phyloP scores from a whole-genome alignment of 257 asterid species.

The Avicennia marina region DNA sequence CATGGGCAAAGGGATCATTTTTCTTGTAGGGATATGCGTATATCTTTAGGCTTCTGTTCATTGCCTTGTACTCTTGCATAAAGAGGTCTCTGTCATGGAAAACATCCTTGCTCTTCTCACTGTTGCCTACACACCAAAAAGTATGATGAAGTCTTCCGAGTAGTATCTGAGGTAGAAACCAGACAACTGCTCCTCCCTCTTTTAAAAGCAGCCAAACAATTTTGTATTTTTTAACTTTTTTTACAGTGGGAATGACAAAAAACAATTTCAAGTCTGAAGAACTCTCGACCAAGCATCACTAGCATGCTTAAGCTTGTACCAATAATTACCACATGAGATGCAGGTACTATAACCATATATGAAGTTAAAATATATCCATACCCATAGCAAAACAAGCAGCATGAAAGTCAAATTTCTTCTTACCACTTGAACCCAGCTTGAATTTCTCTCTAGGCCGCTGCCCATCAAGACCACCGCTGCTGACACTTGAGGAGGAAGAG shows the following conservation, averaged over 20 bases:
- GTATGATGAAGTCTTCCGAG: too few species aligned
- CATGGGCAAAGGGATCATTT: slow-evolving; percentile 62
- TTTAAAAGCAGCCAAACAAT: too few species aligned
- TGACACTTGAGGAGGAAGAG: too few species aligned
- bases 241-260: neutral
- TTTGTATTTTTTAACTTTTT: too few species aligned
- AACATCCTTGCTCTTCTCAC: too few species aligned
- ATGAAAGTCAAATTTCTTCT: neutral
- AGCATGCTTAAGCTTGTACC: neutral
- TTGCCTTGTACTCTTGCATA: slow-evolving; percentile 21
- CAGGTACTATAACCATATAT: too few species aligned
- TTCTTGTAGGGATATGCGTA: slow-evolving; percentile 58
- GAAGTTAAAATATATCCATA: too few species aligned
- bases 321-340: neutral
- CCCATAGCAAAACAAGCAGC: neutral
- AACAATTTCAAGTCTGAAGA: neutral
- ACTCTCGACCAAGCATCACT: neutral
- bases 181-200: too few species aligned
- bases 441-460: neutral
- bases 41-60: slow-evolving; percentile 63
- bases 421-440: neutral
- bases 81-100: too few species aligned
- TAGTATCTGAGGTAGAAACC: too few species aligned
- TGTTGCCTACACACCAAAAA: too few species aligned
- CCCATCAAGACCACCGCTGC: neutral